phyloP scores from a whole-genome alignment of 495 filamentous ascomycete species.

The Penicillium manginii region DNA sequence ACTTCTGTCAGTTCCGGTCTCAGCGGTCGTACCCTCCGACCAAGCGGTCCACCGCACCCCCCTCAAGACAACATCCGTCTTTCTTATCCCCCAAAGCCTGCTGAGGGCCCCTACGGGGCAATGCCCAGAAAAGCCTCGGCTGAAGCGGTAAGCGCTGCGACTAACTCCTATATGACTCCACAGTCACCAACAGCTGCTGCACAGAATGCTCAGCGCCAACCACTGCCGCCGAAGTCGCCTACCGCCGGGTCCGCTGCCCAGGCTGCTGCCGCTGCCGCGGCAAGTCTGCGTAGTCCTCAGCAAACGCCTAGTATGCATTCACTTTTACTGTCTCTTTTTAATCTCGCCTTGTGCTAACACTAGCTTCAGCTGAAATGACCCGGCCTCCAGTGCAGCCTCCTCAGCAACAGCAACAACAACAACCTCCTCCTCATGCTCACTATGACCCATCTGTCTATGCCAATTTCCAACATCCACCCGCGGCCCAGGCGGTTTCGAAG shows the following conservation, averaged over 20 bases:
- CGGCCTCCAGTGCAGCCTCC: constrained; percentile 50
- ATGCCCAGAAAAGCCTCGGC: constrained; percentile 49
- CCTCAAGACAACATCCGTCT: constrained; percentile 49
- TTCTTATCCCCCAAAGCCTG: constrained; percentile 49
- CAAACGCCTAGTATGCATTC: constrained; percentile 41
- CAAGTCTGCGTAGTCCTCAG: constrained; percentile 34
- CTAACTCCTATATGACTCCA: constrained; percentile 46
- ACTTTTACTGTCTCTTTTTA: background rate
- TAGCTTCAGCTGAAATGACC: constrained; percentile 27
- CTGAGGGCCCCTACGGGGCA: constrained; percentile 53
- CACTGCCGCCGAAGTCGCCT: constrained; percentile 40
- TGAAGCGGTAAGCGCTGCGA: constrained; percentile 52
- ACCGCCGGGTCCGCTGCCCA: constrained; percentile 34
- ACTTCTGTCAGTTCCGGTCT: constrained; percentile 56
- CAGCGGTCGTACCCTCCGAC: constrained; percentile 68
- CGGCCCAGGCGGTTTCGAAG: constrained; percentile 34
- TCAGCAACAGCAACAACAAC: constrained; percentile 5
- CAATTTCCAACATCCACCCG: constrained; percentile 55
- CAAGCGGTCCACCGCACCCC: constrained; percentile 51
- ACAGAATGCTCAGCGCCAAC: constrained; percentile 37
- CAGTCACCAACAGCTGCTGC: constrained; percentile 44
- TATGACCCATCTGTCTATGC: constrained; percentile 78
- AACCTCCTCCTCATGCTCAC: constrained; percentile 46
- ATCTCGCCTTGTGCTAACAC: constrained; percentile 9
- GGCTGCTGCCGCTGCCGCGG: constrained; percentile 41